Conservation (phyloP, 768 basidiomycete genomes). For the Tylopilus felleus region DNA sequence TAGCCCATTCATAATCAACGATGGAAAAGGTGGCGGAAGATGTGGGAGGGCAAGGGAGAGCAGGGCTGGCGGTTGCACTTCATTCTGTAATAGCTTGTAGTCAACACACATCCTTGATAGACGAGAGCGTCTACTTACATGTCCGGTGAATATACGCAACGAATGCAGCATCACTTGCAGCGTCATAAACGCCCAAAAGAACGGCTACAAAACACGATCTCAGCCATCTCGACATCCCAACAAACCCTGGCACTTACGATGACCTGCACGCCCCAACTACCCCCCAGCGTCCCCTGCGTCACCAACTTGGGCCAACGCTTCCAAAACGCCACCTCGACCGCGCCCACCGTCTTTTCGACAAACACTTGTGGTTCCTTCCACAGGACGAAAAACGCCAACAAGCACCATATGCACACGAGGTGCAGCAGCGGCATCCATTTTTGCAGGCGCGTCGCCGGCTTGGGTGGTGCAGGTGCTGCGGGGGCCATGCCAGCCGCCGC, state of each 20-base stretch:
- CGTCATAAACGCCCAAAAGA: constrained; percentile 81
- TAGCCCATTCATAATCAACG: constrained; percentile 56
- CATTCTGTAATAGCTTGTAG: constrained; percentile 41
- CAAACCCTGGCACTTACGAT: constrained; percentile 43
- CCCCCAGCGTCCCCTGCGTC: constrained; percentile 33
- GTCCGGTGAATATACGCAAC: constrained; percentile 62
- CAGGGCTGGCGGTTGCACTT: constrained; percentile 56
- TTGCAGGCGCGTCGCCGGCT: constrained; percentile 41
- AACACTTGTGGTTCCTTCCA: constrained; percentile 59
- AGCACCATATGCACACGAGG: constrained; percentile 56
- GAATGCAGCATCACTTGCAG: constrained; percentile 71
- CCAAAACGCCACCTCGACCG: constrained; percentile 42
- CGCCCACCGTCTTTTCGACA: constrained; percentile 34
- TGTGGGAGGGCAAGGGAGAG: constrained; percentile 59
- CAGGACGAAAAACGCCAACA: constrained; percentile 67
- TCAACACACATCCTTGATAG: constrained; percentile 9
- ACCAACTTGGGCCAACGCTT: constrained; percentile 61
- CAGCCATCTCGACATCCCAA: neutral
- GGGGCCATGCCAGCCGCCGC: constrained; percentile 28
- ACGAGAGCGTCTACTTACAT: constrained; percentile 42
- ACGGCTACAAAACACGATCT: constrained; percentile 46
- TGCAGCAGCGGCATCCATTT: constrained; percentile 67
- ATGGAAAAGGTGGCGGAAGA: constrained; percentile 62
- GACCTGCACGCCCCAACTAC: constrained; percentile 49
- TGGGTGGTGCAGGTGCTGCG: constrained; percentile 26